phyloP scores from a whole-genome alignment of 257 asterid genomes.

The Cruciata laevipes region DNA sequence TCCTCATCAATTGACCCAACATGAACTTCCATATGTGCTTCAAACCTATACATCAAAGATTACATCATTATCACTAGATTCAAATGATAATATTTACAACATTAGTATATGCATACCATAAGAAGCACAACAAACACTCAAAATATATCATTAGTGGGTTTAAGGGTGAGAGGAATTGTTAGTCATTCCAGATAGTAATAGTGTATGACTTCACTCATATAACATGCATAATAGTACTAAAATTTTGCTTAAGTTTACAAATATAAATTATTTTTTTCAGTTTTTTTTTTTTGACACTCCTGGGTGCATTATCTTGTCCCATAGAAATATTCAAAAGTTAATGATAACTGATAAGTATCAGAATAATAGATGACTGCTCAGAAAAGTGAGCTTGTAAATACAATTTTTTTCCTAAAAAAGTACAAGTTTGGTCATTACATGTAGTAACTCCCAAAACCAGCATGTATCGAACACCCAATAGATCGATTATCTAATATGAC shows the following conservation, averaged over 20 bases:
- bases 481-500: not conserved
- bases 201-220: not conserved
- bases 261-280: not conserved
- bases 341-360: not conserved
- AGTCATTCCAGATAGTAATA: not conserved
- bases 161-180: not conserved
- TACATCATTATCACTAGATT: conserved; percentile 1
- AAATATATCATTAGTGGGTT: not conserved
- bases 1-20: conserved; percentile 98
- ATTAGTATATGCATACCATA: not conserved
- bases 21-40: conserved; percentile 99
- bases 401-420: not conserved
- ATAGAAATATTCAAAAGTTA: not conserved
- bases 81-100: not conserved
- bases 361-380: not conserved
- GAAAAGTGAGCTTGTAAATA: not conserved
- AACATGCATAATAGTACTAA: not conserved
- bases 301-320: not conserved
- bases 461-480: not conserved
- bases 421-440: not conserved
- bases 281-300: not conserved
- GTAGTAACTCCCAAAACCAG: not conserved
- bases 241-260: not conserved
- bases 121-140: not conserved
- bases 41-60: conserved; percentile 55